Percentiles rank a stretch among this genome's conserved stretches.
Evolutionary conservation across 805 yeast species (phyloP).

Genomic region (Kuraishia ogatae): DNA sequence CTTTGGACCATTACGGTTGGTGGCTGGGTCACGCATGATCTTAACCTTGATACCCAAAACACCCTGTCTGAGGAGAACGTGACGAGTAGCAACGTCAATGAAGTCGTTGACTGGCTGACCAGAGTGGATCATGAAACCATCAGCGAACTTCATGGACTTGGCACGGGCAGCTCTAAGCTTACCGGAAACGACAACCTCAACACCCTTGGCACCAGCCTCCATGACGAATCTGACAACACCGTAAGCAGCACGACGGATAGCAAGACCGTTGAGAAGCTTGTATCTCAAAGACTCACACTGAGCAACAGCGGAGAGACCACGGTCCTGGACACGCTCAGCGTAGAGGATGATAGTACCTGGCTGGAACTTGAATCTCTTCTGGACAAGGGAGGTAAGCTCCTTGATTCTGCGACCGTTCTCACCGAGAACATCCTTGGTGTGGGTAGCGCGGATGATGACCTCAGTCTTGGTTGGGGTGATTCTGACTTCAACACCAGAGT

Average conservation of each 20-base stretch:
- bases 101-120: constrained; percentile 99
- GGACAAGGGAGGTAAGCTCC: constrained; percentile 94
- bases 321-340: constrained; percentile 99
- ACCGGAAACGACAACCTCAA: constrained; percentile 99
- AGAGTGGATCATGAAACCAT: constrained; percentile 99
- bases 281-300: constrained; percentile 98
- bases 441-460: constrained; percentile 97
- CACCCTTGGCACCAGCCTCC: constrained; percentile 99
- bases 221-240: constrained; percentile 99
- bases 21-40: constrained; percentile 98
- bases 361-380: constrained; percentile 96
- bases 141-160: constrained; percentile 99
- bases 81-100: constrained; percentile 98
- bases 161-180: constrained; percentile 99
- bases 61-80: constrained; percentile 99
- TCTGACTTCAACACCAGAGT: constrained; percentile 99
- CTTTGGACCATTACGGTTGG: constrained; percentile 77
- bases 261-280: constrained; percentile 97
- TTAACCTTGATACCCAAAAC: constrained; percentile 99
- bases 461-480: constrained; percentile 97
- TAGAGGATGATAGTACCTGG: constrained; percentile 89
- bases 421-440: constrained; percentile 97
- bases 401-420: constrained; percentile 99
- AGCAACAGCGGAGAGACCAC: constrained; percentile 99
- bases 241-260: constrained; percentile 99